Conservation (phyloP, 495 filamentous ascomycete species). For the Talaromyces liani region DNA sequence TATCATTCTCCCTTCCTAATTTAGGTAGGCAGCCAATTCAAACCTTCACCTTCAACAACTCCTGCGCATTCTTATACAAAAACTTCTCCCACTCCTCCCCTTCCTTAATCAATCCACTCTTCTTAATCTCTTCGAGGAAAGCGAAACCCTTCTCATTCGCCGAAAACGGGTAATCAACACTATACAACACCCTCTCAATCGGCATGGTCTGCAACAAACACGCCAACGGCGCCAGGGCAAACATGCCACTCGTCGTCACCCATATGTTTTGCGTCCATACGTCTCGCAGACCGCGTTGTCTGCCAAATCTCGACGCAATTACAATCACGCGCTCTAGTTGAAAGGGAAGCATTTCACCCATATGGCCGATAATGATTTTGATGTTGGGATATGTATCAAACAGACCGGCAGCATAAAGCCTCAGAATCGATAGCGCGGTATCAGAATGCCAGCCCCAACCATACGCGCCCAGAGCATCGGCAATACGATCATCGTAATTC, state of each 20-base stretch:
- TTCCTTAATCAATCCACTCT: conserved; percentile 39
- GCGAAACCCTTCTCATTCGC: conserved; percentile 32
- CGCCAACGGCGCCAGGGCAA: conserved; percentile 22
- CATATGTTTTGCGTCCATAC: conserved; percentile 39
- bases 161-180: conserved; percentile 53
- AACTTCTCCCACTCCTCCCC: conserved; percentile 45
- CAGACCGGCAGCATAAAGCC: conserved; percentile 31
- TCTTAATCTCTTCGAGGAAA: conserved; percentile 41
- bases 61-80: conserved; percentile 48
- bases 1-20: not conserved
- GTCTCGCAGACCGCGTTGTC: conserved; percentile 19
- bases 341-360: conserved; percentile 40
- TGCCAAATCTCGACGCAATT: conserved; percentile 8
- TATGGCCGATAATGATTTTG: conserved; percentile 40
- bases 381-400: conserved; percentile 42
- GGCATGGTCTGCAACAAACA: conserved; percentile 41
- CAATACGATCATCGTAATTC: conserved; percentile 26
- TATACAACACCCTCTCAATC: conserved; percentile 47
- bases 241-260: conserved; percentile 26
- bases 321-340: conserved; percentile 27
- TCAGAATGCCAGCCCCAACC: conserved; percentile 42
- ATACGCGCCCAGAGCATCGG: conserved; percentile 24
- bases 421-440: conserved; percentile 34
- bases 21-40: not conserved
- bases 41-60: conserved; percentile 34